These are phyloP conservation scores for Globisporangium iwayamae DNA, from an alignment of 352 stramenopile genomes.

Conservation along the genomic window DNA sequence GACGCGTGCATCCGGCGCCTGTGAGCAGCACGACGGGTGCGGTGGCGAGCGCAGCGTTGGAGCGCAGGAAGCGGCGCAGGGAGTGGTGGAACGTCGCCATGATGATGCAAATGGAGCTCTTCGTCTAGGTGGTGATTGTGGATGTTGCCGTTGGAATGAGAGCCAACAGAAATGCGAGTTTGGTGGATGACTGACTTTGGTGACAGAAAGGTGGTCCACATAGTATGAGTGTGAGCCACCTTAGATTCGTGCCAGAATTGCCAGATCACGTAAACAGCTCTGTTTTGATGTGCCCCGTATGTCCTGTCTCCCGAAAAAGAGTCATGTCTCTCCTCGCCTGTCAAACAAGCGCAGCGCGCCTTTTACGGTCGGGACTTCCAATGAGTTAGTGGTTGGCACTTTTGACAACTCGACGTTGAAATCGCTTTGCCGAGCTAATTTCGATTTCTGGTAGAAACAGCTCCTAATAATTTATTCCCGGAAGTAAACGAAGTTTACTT, in stretches of 20 bases:
- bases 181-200: background rate
- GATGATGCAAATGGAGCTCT: background rate
- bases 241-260: background rate
- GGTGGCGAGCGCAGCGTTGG: conserved; percentile 3
- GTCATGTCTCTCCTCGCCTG: no score
- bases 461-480: no score
- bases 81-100: conserved; percentile 17
- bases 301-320: no score
- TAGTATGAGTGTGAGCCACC: background rate
- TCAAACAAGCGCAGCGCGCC: no score
- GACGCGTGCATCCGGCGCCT: conserved; percentile 18
- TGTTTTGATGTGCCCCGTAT: background rate
- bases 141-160: background rate
- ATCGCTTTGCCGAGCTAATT: no score
- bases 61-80: conserved; percentile 19
- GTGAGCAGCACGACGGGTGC: conserved; percentile 21
- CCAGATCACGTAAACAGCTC: background rate
- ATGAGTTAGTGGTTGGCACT: no score
- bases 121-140: background rate
- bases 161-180: background rate
- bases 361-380: no score
- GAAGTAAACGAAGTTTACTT: no score
- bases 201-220: background rate
- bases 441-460: no score
- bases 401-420: no score